Evolutionary conservation across 2,329 filamentous ascomycete species (phyloP).

Genomic region (Fusarium algeriense): DNA sequence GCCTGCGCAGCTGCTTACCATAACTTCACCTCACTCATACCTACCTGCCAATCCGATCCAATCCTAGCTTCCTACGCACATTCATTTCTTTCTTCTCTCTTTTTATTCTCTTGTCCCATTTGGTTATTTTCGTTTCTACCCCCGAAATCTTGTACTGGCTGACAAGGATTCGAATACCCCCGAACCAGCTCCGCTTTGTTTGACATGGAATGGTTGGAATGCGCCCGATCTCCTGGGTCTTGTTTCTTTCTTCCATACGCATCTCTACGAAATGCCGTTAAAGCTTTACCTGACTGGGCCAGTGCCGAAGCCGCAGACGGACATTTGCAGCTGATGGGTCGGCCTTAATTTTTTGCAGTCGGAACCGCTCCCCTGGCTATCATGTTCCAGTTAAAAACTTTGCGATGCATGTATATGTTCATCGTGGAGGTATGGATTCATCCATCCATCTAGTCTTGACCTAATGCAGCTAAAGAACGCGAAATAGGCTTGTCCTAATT

Average conservation of each 20-base stretch:
- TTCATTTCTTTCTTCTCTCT: background rate
- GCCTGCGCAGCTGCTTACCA: constrained; percentile 3
- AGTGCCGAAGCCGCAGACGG: constrained; percentile 35
- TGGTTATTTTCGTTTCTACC: constrained; percentile 10
- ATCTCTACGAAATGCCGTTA: constrained; percentile 35
- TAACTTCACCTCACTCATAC: constrained; percentile 6
- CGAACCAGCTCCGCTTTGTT: constrained; percentile 38
- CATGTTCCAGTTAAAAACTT: constrained; percentile 8
- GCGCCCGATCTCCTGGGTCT: constrained; percentile 39
- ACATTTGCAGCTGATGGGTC: constrained; percentile 32
- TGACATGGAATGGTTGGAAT: constrained; percentile 30
- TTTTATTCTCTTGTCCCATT: background rate
- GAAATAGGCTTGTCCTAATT: constrained; percentile 31
- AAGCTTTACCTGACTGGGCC: constrained; percentile 34
- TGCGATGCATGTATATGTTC: background rate
- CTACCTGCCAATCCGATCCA: background rate
- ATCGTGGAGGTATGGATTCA: background rate
- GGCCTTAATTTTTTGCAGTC: constrained; percentile 30
- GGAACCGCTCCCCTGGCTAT: constrained; percentile 36
- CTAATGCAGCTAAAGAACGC: constrained; percentile 40
- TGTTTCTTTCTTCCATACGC: constrained; percentile 27
- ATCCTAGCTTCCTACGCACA: background rate
- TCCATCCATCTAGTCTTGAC: constrained; percentile 23
- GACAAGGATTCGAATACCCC: constrained; percentile 30
- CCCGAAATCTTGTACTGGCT: constrained; percentile 19